phyloP scores from a whole-genome alignment of 495 filamentous ascomycete species.

The Penicillium parvum region DNA sequence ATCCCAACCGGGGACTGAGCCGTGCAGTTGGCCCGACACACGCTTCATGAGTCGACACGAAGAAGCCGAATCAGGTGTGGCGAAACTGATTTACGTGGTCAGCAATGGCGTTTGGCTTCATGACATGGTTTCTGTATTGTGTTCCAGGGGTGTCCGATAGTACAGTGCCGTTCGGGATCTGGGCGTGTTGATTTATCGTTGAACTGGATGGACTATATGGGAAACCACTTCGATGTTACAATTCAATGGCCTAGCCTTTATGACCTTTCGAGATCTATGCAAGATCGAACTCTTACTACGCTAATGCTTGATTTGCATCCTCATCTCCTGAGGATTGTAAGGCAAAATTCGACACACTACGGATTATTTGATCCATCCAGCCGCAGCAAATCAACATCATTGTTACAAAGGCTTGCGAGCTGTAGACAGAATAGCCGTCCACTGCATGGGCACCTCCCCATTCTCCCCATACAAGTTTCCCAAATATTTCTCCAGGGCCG shows the following conservation, averaged over 20 bases:
- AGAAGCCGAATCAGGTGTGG: conserved; percentile 1
- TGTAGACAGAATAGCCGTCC: conserved; percentile 33
- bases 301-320: no score
- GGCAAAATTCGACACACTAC: no score
- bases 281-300: no score
- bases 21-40: conserved; percentile 35
- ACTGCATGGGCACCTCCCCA: conserved; percentile 27
- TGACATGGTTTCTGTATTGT: conserved; percentile 31
- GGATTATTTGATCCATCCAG: no score
- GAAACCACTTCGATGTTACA: conserved; percentile 23
- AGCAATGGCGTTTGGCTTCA: conserved; percentile 37
- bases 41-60: conserved; percentile 33
- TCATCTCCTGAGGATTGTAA: no score
- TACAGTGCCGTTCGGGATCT: conserved; percentile 25
- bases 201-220: conserved; percentile 22
- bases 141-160: conserved; percentile 21
- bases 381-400: neutral
- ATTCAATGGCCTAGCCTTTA: conserved; percentile 28
- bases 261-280: conserved; percentile 13
- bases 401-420: conserved; percentile 29
- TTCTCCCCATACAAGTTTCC: conserved; percentile 27
- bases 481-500: conserved; percentile 28
- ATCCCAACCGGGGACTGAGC: conserved; percentile 33
- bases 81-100: conserved; percentile 19
- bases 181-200: conserved; percentile 28